These are phyloP conservation scores for Reticulomyxa filosa DNA, from an alignment of 78 protist genomes.

Conservation along the genomic window DNA sequence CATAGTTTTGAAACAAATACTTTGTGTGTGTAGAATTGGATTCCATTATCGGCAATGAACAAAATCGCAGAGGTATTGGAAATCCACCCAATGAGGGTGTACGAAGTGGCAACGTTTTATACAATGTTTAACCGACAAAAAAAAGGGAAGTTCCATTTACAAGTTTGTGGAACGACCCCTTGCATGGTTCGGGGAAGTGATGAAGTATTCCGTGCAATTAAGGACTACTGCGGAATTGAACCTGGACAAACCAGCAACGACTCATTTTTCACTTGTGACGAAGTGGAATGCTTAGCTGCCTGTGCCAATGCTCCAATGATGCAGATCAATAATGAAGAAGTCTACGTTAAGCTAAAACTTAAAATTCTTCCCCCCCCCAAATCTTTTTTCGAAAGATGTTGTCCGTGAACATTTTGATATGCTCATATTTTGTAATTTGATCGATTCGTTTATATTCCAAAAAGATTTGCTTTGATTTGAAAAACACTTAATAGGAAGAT, in stretches of 20 bases:
- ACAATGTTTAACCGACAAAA: slow-evolving; percentile 46
- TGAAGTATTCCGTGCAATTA: not conserved
- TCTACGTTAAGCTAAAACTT: slow-evolving; percentile 1
- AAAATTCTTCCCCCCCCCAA: not conserved
- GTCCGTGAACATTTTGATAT: not conserved
- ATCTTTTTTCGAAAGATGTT: not conserved
- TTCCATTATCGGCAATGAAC: slow-evolving; percentile 83
- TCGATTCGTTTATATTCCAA: not conserved
- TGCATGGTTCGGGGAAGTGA: slow-evolving; percentile 55
- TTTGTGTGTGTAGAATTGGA: slow-evolving; percentile 28
- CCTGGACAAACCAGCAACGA: slow-evolving; percentile 42
- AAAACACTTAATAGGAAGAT: slow-evolving; percentile 29
- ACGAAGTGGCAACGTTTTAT: slow-evolving; percentile 86
- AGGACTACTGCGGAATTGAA: not conserved
- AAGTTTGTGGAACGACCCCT: slow-evolving; percentile 58
- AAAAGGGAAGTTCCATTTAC: slow-evolving; percentile 14
- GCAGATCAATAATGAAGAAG: slow-evolving; percentile 46
- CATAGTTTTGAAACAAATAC: too few species aligned
- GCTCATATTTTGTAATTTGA: not conserved
- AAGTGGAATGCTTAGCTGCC: slow-evolving; percentile 88
- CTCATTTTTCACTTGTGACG: slow-evolving; percentile 58
- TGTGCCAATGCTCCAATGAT: slow-evolving; percentile 93
- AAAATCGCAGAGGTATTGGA: slow-evolving; percentile 36
- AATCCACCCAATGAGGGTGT: slow-evolving; percentile 67
- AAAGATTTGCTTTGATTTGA: not conserved